A percentile compares a stretch with the other conserved stretches of the same genome.
phyloP scores from a whole-genome alignment of 805 yeast species.

The Kodamaea neixiangensis region DNA sequence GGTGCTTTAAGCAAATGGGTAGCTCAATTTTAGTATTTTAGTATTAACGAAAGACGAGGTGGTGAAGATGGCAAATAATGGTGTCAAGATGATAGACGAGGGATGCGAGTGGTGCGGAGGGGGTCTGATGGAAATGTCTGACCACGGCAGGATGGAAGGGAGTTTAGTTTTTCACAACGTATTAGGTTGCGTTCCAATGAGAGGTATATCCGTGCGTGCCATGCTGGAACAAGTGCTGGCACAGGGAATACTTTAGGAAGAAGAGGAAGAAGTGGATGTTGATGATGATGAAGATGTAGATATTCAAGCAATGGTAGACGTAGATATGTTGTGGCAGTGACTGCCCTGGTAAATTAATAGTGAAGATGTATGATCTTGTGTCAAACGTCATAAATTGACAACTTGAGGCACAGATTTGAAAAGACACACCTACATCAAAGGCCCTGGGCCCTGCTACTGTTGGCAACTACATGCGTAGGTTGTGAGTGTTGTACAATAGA shows the following conservation, averaged over 20 bases:
- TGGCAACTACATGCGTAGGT: neutral
- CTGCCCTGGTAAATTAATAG: neutral
- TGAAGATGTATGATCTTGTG: neutral
- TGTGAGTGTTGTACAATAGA: neutral
- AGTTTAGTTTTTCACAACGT: neutral
- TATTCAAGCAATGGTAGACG: too few relatives aligned
- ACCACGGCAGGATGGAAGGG: neutral
- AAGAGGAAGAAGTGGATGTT: neutral
- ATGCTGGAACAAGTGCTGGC: too few relatives aligned
- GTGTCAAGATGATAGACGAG: neutral
- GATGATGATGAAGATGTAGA: neutral
- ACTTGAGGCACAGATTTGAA: neutral
- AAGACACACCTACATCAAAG: too few relatives aligned
- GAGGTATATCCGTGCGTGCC: neutral
- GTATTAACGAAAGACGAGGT: neutral
- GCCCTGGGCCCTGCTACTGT: too few relatives aligned
- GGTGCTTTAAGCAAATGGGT: neutral
- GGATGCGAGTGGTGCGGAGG: neutral
- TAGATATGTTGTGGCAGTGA: too few relatives aligned
- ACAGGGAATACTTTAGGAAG: neutral
- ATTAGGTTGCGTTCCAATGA: neutral
- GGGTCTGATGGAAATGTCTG: neutral
- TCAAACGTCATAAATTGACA: too few relatives aligned
- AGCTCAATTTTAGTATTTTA: conserved; percentile 2
- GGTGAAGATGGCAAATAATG: neutral